Evolutionary conservation across 2,329 filamentous ascomycete genomes (phyloP).

Genomic region (Calonectria pauciramosa): DNA sequence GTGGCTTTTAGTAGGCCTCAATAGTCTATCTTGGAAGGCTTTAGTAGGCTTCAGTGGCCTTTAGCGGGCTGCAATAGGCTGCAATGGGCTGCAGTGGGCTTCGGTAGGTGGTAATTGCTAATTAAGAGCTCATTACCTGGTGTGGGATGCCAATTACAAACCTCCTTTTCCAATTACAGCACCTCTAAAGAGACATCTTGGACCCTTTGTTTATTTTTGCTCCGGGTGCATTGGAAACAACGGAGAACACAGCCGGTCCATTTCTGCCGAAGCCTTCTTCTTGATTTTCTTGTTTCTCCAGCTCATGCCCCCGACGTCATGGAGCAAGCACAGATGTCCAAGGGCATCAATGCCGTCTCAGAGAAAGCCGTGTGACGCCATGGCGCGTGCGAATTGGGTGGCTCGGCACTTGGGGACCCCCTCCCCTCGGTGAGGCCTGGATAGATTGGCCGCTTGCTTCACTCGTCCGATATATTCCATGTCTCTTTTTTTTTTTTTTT

Average conservation of each 20-base stretch:
- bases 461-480: slow-evolving; percentile 7
- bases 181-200: not conserved
- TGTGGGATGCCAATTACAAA: not conserved
- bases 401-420: not conserved
- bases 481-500: too few species aligned
- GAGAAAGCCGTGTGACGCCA: not conserved
- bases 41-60: not conserved
- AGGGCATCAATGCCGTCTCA: not conserved
- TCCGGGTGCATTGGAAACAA: not conserved
- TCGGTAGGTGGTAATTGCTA: too few species aligned
- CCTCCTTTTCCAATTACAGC: not conserved
- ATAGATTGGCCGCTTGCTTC: not conserved
- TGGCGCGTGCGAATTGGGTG: not conserved
- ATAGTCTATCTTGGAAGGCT: too few species aligned
- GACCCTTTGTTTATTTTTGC: not conserved
- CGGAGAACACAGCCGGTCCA: not conserved
- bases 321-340: not conserved
- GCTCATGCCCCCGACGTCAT: slow-evolving; percentile 1
- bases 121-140: not conserved
- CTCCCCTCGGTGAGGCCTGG: not conserved
- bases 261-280: not conserved
- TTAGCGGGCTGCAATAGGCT: not conserved
- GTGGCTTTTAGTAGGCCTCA: too few species aligned
- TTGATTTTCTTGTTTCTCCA: not conserved
- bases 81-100: too few species aligned